Percentiles rank a stretch among this genome's conserved stretches.
Conservation (phyloP, 1,139 yeast species). For the Magnusiomyces suaveolens region DNA sequence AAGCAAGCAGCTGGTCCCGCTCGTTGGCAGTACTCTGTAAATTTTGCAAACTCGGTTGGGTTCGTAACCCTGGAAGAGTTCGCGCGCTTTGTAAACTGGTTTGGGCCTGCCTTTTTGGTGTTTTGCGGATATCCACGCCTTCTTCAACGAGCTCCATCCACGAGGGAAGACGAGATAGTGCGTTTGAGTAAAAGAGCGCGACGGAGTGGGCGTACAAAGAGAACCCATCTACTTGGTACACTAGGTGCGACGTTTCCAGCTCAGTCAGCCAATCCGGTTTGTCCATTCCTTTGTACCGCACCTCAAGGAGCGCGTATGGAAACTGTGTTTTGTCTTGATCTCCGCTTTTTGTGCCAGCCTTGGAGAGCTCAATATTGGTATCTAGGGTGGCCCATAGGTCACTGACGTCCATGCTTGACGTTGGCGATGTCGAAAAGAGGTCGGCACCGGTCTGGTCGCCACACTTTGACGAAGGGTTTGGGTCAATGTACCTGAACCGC, state of each 20-base stretch:
- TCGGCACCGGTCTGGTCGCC: constrained; percentile 16
- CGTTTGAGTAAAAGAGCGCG: constrained; percentile 11
- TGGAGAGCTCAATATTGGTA: constrained; percentile 38
- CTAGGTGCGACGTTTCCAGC: constrained; percentile 32
- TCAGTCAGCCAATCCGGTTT: constrained; percentile 34
- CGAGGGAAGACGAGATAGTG: constrained; percentile 25
- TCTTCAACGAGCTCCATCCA: constrained; percentile 31
- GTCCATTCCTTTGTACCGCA: constrained; percentile 37
- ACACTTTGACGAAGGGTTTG: neutral
- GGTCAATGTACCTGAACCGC: constrained; percentile 10
- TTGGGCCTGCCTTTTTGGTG: constrained; percentile 17
- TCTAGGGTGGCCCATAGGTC: constrained; percentile 40
- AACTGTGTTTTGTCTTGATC: constrained; percentile 35
- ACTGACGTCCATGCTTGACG: constrained; percentile 16
- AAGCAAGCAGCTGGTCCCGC: constrained; percentile 6
- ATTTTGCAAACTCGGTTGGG: neutral
- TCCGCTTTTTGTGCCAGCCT: neutral
- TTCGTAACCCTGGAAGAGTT: neutral
- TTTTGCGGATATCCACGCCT: constrained; percentile 30
- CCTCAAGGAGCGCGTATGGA: constrained; percentile 42
- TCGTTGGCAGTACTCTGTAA: constrained; percentile 3
- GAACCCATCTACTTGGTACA: constrained; percentile 30
- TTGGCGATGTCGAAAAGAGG: constrained; percentile 23
- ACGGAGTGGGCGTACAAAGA: constrained; percentile 31
- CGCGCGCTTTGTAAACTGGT: neutral